phyloP scores from a whole-genome alignment of 2,329 filamentous ascomycete species.

The Fusarium temperatum region DNA sequence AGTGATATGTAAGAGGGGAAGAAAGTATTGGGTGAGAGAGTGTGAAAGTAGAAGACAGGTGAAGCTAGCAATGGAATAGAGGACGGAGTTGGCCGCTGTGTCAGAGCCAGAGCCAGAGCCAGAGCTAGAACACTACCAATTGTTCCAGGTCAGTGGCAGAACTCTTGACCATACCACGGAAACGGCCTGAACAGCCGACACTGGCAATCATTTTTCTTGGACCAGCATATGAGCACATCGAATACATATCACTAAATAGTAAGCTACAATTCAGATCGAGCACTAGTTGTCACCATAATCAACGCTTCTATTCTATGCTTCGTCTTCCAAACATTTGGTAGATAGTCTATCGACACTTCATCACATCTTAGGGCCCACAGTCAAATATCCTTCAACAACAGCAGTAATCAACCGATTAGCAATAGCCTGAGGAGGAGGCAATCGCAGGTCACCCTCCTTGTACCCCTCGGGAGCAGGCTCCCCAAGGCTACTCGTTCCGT shows the following conservation, averaged over 20 bases:
- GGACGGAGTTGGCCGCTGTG: neutral
- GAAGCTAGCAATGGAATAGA: neutral
- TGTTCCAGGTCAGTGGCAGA: neutral
- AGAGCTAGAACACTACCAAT: neutral
- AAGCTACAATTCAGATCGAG: neutral
- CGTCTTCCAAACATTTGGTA: neutral
- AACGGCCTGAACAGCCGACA: neutral
- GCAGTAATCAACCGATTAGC: slow-evolving; percentile 87
- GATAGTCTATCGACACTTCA: neutral
- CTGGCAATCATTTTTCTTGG: neutral
- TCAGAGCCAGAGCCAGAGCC: neutral
- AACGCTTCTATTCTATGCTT: slow-evolving; percentile 14
- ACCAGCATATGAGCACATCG: neutral
- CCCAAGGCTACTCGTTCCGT: slow-evolving; percentile 72
- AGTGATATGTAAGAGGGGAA: neutral
- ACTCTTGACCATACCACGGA: neutral
- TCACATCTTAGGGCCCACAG: slow-evolving; percentile 62
- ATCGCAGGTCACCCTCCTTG: slow-evolving; percentile 77
- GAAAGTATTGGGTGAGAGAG: neutral
- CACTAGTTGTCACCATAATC: neutral
- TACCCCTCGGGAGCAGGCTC: slow-evolving; percentile 72
- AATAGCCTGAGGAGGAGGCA: slow-evolving; percentile 90
- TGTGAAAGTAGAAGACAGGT: neutral
- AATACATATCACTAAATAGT: neutral
- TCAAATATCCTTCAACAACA: slow-evolving; percentile 78